These are phyloP conservation scores for Tuber indicum DNA, from an alignment of 495 filamentous ascomycete species.

Conservation along the genomic window DNA sequence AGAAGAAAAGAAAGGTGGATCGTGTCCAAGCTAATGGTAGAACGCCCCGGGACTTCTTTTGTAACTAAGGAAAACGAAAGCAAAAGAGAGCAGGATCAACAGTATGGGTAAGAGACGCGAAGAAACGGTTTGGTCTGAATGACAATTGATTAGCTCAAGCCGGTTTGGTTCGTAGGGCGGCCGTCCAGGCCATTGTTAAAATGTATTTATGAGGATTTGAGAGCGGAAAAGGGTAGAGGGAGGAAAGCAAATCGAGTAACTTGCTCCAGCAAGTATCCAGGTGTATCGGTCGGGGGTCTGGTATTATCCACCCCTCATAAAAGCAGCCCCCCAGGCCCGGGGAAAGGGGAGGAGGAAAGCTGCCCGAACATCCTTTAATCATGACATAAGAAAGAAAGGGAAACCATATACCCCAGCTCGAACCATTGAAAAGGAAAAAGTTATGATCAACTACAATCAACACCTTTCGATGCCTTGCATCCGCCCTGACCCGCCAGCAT, in stretches of 20 bases:
- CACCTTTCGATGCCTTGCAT: constrained; percentile 42
- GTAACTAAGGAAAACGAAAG: not conserved
- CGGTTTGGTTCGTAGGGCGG: not conserved
- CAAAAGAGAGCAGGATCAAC: not conserved
- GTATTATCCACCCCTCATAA: not conserved
- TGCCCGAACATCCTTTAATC: not conserved
- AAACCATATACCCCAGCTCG: not conserved
- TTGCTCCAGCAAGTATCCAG: constrained; percentile 25
- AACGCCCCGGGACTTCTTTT: not conserved
- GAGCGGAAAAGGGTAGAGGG: not conserved
- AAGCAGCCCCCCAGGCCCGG: not conserved
- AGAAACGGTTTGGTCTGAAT: not conserved
- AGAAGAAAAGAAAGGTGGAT: not conserved
- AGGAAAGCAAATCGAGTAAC: constrained; percentile 6
- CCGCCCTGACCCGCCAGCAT: constrained; percentile 32
- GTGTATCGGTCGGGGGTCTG: not conserved
- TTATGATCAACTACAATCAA: constrained; percentile 14
- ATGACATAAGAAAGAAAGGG: constrained; percentile 16
- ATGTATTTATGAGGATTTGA: not conserved
- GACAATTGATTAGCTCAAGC: not conserved
- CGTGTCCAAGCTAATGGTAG: not conserved
- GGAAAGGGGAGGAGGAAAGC: not conserved
- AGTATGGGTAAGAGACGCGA: not conserved
- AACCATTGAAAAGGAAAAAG: not conserved
- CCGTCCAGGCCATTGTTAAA: not conserved